These are phyloP conservation scores for Lepidium africanum DNA, from an alignment of 345 rosid species.

Conservation along the genomic window DNA sequence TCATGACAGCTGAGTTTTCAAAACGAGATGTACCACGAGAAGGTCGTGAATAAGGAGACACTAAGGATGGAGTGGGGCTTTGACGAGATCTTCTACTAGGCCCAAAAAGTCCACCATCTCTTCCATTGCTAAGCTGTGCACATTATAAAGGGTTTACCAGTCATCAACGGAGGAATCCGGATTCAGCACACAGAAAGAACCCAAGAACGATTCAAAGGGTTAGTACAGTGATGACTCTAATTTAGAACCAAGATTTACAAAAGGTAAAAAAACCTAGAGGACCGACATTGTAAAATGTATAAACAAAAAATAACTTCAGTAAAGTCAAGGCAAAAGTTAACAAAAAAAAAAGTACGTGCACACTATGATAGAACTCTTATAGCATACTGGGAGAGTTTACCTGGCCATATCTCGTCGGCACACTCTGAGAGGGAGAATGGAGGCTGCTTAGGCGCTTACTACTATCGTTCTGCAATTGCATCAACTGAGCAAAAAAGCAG, in stretches of 20 bases:
- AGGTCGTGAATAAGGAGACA: slow-evolving; percentile 37
- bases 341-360: not conserved
- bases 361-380: not conserved
- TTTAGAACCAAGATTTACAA: slow-evolving; percentile 13
- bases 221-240: not conserved
- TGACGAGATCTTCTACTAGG: slow-evolving; percentile 57
- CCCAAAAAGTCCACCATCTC: slow-evolving; percentile 58
- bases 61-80: slow-evolving; percentile 8
- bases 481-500: slow-evolving; percentile 28
- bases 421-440: slow-evolving; percentile 42
- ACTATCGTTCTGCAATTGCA: slow-evolving; percentile 40
- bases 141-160: slow-evolving; percentile 9
- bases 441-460: slow-evolving; percentile 30
- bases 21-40: slow-evolving; percentile 24
- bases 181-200: not conserved
- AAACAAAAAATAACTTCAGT: not conserved
- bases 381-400: slow-evolving; percentile 30
- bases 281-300: not conserved
- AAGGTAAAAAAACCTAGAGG: not conserved
- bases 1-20: slow-evolving; percentile 34
- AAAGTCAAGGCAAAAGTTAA: not conserved
- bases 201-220: not conserved
- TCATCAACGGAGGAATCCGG: not conserved
- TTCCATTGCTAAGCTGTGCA: slow-evolving; percentile 32
- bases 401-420: slow-evolving; percentile 49